Base-by-base conservation (phyloP, 257 asterid genomes). In the Primulina eburnea region DNA sequence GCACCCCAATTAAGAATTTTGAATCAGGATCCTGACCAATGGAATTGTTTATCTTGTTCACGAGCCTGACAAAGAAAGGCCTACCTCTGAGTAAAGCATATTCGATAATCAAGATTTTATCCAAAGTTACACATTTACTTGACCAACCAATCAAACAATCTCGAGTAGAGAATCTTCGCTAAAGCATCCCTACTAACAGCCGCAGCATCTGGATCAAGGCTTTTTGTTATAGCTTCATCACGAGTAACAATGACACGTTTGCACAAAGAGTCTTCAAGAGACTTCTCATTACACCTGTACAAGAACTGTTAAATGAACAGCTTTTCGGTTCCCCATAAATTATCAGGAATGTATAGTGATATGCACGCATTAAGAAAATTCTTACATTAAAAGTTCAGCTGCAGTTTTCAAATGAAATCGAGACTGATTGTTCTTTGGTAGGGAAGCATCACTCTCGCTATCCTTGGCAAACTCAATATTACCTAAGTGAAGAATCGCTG, bases 401-500 rank as follows among this genome's bases (percentile, higher is more conserved):
- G 83, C 86, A 32, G 85, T 84, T 74, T 83, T 86, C 63, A 91
- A 83, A 83, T 91, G 97, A 77, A 82, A 82, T 60, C 74, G 83
- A 20, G 97, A 89, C 76, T 86, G 81, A 7, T 87, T 93, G 53
- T 86, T 96, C 89, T 89, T 85, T 34, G 96, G 97, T 73, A 84
- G 79, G n/a, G 97, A 86, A 60, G 89, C 81, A 76, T 91, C 97
- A 58, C 80, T 74, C 61, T 89, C 97, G 66, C 80, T 84, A 67
- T 67, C 88, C 79, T 85, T 90, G 16, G 68, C 82, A 81, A 91
- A 91, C 79, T 87, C 89, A 70, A 89, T 72, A 75, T 92, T 91
- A 7, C 97, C 97, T 80, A 91, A 82, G 85, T 91, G 97, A 77
- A 91, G 97, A 68, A 91, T 81, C 67, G 96, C 95, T 65, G 97